Evolutionary conservation across 2,329 filamentous ascomycete genomes (phyloP), one percentile per base, ranked within the genome.

Genomic region (Pseudogymnoascus sp.): DNA sequence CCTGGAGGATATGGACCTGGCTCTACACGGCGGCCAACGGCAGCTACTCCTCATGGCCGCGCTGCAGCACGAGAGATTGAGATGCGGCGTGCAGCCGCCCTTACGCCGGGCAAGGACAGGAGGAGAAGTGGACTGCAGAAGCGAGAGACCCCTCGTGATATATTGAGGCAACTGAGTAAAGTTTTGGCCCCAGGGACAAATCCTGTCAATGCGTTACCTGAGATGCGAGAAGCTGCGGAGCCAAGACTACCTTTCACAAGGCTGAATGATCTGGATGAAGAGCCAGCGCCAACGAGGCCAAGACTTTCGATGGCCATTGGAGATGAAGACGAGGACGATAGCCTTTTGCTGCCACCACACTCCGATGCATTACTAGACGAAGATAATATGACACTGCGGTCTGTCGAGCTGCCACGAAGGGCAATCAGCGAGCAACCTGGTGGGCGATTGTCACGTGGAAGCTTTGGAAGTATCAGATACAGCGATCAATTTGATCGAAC

Each of bases 31-130:
- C 68, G 68, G 50, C 50, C 63, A 10, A 62, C 65, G 54, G 64
- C 63, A 11, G 60, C 70, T 6, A 87, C 84, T 15, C 84, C 84
- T 0, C 84, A 87, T 69, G 83, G 81, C 54, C 81, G 80, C 66
- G 84, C 84, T 9, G 84, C 84, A 44, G 79, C 79, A 57, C 77
- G 81, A 50, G 79, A 83, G 33, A 76, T 86, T 60, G 79, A 85
- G 66, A 78, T 81, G 64, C 81, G 84, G 4, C 80, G 84, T 41
- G 79, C 81, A 2, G 82, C 82, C 54, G 75, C 84, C 57, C 79
- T 85, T 64, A 87, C 84, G 0, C 84, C 84, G 0, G 83, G 82
- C 15, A 80, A 80, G 64, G 79, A 79, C 60, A 78, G 81, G 17
- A 77, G 84, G n/a, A 79, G 79, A 66, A 86, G 84, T 68, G 69